These are phyloP conservation scores for Claviceps pazoutovae DNA, from an alignment of 2,329 filamentous ascomycete species.

Conservation along the genomic window DNA sequence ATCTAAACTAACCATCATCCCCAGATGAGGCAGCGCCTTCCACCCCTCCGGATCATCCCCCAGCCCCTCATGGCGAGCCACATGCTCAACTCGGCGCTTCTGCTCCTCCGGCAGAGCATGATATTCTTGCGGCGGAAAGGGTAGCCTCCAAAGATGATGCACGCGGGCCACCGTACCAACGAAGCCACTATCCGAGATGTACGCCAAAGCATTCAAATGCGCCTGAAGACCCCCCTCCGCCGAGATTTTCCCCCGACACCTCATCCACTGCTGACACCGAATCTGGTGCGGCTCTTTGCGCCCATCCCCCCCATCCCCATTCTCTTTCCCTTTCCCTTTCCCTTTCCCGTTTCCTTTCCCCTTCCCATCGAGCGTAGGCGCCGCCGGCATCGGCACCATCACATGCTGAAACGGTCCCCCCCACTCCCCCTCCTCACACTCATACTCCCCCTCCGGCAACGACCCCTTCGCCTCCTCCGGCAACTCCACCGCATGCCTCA, in stretches of 20 bases:
- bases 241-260: conserved; percentile 60
- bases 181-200: conserved; percentile 87
- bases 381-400: too few relatives aligned
- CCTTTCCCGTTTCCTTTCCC: conserved; percentile 7
- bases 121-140: conserved; percentile 38
- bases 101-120: conserved; percentile 31
- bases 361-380: too few relatives aligned
- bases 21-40: conserved; percentile 30
- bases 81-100: conserved; percentile 22
- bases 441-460: too few relatives aligned
- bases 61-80: conserved; percentile 23
- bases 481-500: too few relatives aligned
- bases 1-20: conserved; percentile 78
- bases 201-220: conserved; percentile 78
- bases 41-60: conserved; percentile 30
- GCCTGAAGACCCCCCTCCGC: conserved; percentile 60
- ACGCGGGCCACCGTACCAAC: conserved; percentile 76
- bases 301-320: conserved; percentile 28
- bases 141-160: conserved; percentile 67
- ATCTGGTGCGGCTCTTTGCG: conserved; percentile 53
- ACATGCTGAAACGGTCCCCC: too few relatives aligned
- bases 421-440: too few relatives aligned
- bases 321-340: conserved; percentile 21
- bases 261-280: conserved; percentile 59
- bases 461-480: too few relatives aligned